These are phyloP conservation scores for Metarhizium brunneum DNA, from an alignment of 2,329 filamentous ascomycete species.

Conservation along the genomic window DNA sequence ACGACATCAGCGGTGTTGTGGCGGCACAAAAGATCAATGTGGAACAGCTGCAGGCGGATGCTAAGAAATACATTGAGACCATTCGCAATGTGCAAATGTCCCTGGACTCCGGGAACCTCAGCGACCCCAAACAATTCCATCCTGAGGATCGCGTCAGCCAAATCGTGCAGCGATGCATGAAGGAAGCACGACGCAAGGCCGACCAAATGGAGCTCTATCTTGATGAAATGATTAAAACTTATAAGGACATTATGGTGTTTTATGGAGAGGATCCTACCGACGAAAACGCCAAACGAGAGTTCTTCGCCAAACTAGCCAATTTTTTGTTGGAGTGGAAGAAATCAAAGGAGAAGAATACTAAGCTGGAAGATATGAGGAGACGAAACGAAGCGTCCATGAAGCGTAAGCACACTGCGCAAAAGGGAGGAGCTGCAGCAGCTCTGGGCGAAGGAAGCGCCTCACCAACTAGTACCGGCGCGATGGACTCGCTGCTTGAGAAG, in stretches of 20 bases:
- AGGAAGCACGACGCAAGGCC: conserved; percentile 89
- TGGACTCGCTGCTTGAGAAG: conserved; percentile 94
- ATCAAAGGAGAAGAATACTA: conserved; percentile 85
- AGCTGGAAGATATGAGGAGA: conserved; percentile 69
- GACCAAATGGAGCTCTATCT: conserved; percentile 92
- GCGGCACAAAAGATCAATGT: conserved; percentile 85
- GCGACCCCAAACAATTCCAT: conserved; percentile 95
- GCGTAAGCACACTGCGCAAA: conserved; percentile 70
- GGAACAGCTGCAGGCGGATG: conserved; percentile 79
- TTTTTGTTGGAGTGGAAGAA: conserved; percentile 96
- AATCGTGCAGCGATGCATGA: conserved; percentile 88
- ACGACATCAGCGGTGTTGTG: conserved; percentile 75
- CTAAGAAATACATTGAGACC: conserved; percentile 87
- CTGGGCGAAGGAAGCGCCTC: conserved; percentile 44
- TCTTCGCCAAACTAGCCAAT: conserved; percentile 85
- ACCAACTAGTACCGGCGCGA: conserved; percentile 73
- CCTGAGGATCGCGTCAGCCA: conserved; percentile 91
- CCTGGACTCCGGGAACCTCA: conserved; percentile 86
- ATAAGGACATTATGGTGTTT: conserved; percentile 92
- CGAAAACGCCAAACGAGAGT: conserved; percentile 87
- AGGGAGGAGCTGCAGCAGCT: conserved; percentile 27
- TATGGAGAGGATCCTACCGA: conserved; percentile 91
- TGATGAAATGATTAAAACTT: conserved; percentile 84
- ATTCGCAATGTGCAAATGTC: conserved; percentile 89
- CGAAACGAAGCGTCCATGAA: conserved; percentile 90